Evolutionary conservation across 1,139 yeast genomes (phyloP).

Genomic region (Pichia sp.): DNA sequence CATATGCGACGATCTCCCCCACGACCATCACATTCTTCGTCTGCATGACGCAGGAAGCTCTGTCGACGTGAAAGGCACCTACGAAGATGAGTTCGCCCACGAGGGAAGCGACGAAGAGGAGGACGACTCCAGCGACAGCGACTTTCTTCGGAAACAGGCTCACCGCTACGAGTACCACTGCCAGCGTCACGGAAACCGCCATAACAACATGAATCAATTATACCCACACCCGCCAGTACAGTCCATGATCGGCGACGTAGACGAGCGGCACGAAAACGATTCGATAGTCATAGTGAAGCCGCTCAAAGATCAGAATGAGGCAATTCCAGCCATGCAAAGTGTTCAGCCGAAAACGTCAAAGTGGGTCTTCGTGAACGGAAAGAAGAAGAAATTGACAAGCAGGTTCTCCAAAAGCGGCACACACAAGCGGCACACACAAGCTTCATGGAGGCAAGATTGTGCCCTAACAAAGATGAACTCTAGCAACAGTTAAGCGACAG

Average conservation of each 20-base stretch:
- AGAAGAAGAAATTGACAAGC: constrained; percentile 18
- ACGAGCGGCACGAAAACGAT: background rate
- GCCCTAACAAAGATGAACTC: too few species aligned
- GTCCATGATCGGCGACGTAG: background rate
- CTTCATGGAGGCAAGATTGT: background rate
- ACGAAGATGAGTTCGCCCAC: background rate
- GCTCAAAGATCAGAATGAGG: background rate
- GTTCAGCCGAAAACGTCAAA: constrained; percentile 2
- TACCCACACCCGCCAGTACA: background rate
- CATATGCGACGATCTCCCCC: background rate
- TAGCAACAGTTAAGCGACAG: too few species aligned
- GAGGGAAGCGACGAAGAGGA: background rate
- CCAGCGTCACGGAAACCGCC: background rate
- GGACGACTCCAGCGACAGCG: constrained; percentile 8
- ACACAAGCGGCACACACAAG: background rate
- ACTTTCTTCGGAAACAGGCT: background rate
- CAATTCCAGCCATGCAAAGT: background rate
- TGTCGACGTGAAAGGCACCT: background rate
- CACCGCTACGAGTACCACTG: too few species aligned
- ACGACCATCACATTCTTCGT: background rate
- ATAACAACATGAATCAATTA: background rate
- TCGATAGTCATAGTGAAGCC: background rate
- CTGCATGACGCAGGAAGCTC: background rate
- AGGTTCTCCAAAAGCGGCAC: constrained; percentile 10
- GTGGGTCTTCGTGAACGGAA: constrained; percentile 17